Evolutionary conservation across 176 grass and related monocot genomes (phyloP).

Genomic region (Musa troglodytarum): DNA sequence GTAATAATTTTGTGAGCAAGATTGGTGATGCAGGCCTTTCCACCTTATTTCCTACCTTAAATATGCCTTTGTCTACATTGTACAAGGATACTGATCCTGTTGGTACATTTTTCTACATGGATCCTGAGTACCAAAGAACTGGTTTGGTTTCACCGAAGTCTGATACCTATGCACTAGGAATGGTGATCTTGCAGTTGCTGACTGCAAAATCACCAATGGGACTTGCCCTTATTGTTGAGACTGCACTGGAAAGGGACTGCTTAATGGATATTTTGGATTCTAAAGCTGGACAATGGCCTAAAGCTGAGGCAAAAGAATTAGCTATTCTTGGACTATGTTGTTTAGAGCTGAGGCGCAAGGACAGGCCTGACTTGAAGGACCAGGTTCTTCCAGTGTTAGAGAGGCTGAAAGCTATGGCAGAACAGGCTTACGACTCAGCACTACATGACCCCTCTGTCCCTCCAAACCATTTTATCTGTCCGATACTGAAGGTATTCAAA

Average conservation of each 20-base stretch:
- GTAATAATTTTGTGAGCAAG: constrained; percentile 61
- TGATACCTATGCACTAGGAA: constrained; percentile 22
- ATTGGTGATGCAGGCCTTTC: constrained; percentile 81
- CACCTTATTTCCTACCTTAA: constrained; percentile 43
- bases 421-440: not conserved
- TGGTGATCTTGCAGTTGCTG: constrained; percentile 24
- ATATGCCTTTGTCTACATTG: constrained; percentile 21
- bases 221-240: constrained; percentile 3
- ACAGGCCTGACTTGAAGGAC: constrained; percentile 9
- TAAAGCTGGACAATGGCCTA: constrained; percentile 12
- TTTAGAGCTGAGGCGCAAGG: constrained; percentile 19
- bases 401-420: constrained; percentile 11
- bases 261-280: constrained; percentile 18
- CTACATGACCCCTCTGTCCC: not conserved
- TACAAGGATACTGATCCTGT: constrained; percentile 58
- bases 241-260: constrained; percentile 1
- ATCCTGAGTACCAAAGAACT: constrained; percentile 74
- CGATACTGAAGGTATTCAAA: constrained; percentile 3
- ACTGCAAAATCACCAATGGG: constrained; percentile 26
- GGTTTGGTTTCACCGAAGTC: constrained; percentile 23
- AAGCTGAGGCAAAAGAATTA: constrained; percentile 6
- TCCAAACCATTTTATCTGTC: constrained; percentile 20
- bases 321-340: constrained; percentile 14
- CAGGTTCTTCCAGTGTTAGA: constrained; percentile 18
- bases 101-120: constrained; percentile 90